These are phyloP conservation scores for Colletotrichum sp. DNA, from an alignment of 2,329 filamentous ascomycete species.

Conservation along the genomic window DNA sequence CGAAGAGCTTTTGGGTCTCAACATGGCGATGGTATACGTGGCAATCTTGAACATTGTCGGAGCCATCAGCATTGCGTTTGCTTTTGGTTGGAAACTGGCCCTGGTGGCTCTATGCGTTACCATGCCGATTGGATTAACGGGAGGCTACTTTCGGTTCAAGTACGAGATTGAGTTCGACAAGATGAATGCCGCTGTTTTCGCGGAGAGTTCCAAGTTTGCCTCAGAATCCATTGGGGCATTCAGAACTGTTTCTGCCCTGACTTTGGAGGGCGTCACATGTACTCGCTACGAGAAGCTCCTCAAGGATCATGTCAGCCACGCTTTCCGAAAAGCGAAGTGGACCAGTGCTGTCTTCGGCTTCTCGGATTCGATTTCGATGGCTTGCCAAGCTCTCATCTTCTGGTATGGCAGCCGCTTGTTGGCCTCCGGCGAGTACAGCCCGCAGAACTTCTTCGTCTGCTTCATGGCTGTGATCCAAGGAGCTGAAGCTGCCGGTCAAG, in stretches of 20 bases:
- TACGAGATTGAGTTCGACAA: slow-evolving; percentile 72
- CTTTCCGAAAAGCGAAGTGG: slow-evolving; percentile 66
- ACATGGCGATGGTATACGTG: slow-evolving; percentile 67
- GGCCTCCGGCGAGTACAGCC: slow-evolving; percentile 50
- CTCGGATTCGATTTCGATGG: slow-evolving; percentile 69
- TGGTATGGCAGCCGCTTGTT: slow-evolving; percentile 71
- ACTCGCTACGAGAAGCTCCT: slow-evolving; percentile 66
- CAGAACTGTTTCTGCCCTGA: slow-evolving; percentile 73
- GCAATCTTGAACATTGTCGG: slow-evolving; percentile 71
- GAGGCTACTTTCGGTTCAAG: slow-evolving; percentile 56
- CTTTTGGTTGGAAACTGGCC: slow-evolving; percentile 79
- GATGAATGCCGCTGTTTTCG: slow-evolving; percentile 71
- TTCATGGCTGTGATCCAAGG: slow-evolving; percentile 73
- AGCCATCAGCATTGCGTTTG: slow-evolving; percentile 69
- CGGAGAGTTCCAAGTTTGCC: slow-evolving; percentile 75
- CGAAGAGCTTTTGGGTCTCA: slow-evolving; percentile 66
- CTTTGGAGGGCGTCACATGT: slow-evolving; percentile 70
- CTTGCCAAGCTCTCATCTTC: slow-evolving; percentile 67
- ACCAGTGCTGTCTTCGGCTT: slow-evolving; percentile 71
- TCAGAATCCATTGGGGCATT: slow-evolving; percentile 77
- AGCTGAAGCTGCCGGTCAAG: slow-evolving; percentile 69
- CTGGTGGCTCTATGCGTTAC: slow-evolving; percentile 69
- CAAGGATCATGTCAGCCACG: slow-evolving; percentile 59
- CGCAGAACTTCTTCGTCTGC: slow-evolving; percentile 56
- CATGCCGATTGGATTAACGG: slow-evolving; percentile 52